Conservation (phyloP, 768 basidiomycete genomes). For the Mycena crocata region DNA sequence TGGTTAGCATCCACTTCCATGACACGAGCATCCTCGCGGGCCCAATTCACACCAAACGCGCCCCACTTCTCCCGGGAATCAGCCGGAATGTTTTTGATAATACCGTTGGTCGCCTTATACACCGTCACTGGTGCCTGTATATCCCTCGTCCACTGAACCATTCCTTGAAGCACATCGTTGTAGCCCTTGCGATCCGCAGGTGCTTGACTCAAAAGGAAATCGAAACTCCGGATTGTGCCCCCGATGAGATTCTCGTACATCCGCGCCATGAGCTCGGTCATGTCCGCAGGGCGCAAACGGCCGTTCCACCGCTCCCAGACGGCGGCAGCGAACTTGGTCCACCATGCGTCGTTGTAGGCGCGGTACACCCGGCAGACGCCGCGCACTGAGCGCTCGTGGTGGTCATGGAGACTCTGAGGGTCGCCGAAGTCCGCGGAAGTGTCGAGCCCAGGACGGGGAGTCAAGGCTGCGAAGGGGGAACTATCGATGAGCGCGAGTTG, state of each 20-base stretch:
- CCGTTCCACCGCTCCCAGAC: constrained; percentile 15
- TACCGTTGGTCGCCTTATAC: neutral
- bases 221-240: neutral
- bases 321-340: neutral
- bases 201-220: neutral
- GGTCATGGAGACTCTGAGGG: neutral
- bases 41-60: constrained; percentile 13
- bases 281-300: neutral
- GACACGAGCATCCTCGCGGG: neutral
- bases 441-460: neutral
- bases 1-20: neutral
- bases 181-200: neutral
- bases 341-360: neutral
- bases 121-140: neutral
- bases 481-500: constrained; percentile 11
- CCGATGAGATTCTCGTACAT: neutral
- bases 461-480: neutral
- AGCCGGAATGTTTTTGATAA: neutral
- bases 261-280: neutral
- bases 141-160: constrained; percentile 1
- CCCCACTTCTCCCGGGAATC: neutral
- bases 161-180: neutral
- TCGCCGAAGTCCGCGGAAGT: neutral
- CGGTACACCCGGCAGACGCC: neutral
- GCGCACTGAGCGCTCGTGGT: neutral